Evolutionary conservation across 257 asterid species (phyloP), one percentile per base, ranked within the genome.

Genomic region (Salvia miltiorrhiza): DNA sequence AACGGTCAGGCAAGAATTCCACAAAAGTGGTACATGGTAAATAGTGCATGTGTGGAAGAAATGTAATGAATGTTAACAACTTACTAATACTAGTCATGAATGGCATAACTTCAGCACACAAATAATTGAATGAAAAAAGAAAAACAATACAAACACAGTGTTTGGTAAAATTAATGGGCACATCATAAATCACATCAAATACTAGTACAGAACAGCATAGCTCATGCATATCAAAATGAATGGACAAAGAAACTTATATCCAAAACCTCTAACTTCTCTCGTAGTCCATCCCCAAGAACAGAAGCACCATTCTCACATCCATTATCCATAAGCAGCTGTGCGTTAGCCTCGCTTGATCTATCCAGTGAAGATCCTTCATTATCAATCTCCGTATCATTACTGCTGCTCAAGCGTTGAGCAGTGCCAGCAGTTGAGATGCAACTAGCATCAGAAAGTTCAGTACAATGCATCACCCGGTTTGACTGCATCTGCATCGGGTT

Each of bases 251-350:
- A 84, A 87, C 82, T 73, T 69, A 73, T 80, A 78, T 82, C 83
- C 78, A 77, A 83, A 87, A 90, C 96, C 97, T 89, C 95, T 65
- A 83, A 76, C 87, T 86, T 69, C 77, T 81, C 85, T 80, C 14
- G 86, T 72, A 82, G 47, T 63, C 81, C 93, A 72, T 82, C 87
- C 75, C 63, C 91, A 72, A 78, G 74, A 52, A 73, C 49, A 19
- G 81, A 73, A 24, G 86, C 78, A 75, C 77, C 80, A 64, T 78
- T 79, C 60, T 75, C 78, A 69, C 77, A 33, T 48, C 76, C 86
- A 41, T 70, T 81, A 75, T 83, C 76, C 73, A 77, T 39, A 53
- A 66, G 63, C 76, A 64, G 76, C 65, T 74, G 76, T 35, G 73
- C 70, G 21, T 76, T 78, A 43, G 83, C 66, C 69, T 74, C 70